Conservation (phyloP, 768 basidiomycete species). For the Russula ochroleuca region DNA sequence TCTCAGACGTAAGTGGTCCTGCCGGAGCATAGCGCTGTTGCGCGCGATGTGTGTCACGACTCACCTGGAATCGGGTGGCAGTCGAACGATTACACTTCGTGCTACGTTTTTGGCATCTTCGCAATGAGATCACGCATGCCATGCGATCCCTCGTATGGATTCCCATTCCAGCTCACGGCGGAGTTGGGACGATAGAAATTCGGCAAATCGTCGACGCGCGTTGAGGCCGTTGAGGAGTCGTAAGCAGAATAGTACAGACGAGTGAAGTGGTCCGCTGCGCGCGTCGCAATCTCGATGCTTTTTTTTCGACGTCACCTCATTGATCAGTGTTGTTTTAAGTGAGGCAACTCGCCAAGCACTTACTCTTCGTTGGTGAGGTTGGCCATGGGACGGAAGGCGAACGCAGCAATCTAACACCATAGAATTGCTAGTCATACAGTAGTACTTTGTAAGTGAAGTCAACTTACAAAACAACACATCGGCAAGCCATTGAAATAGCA, state of each 20-base stretch:
- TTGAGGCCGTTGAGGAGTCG: slow-evolving; percentile 72
- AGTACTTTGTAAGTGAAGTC: too few relatives aligned
- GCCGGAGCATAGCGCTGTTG: background rate
- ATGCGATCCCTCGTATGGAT: slow-evolving; percentile 66
- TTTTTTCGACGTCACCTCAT: background rate
- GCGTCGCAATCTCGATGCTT: slow-evolving; percentile 81
- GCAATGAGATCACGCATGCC: slow-evolving; percentile 62
- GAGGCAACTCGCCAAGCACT: slow-evolving; percentile 8
- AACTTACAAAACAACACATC: too few relatives aligned
- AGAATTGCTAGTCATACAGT: too few relatives aligned
- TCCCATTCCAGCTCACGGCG: slow-evolving; percentile 82
- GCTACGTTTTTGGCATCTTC: slow-evolving; percentile 74
- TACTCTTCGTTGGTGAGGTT: slow-evolving; percentile 38
- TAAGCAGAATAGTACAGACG: slow-evolving; percentile 79
- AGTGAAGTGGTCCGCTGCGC: slow-evolving; percentile 79
- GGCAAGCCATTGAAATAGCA: too few relatives aligned
- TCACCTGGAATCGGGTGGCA: slow-evolving; percentile 85
- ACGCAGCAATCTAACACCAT: too few relatives aligned
- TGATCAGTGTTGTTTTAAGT: background rate
- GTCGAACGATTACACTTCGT: slow-evolving; percentile 84
- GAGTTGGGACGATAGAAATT: slow-evolving; percentile 77
- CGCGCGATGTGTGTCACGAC: slow-evolving; percentile 13
- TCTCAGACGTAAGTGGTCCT: background rate
- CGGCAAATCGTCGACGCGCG: slow-evolving; percentile 70
- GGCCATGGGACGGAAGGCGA: slow-evolving; percentile 28